Base-by-base conservation (phyloP, 2,329 filamentous ascomycete species). In the Cryphonectria radicalis region DNA sequence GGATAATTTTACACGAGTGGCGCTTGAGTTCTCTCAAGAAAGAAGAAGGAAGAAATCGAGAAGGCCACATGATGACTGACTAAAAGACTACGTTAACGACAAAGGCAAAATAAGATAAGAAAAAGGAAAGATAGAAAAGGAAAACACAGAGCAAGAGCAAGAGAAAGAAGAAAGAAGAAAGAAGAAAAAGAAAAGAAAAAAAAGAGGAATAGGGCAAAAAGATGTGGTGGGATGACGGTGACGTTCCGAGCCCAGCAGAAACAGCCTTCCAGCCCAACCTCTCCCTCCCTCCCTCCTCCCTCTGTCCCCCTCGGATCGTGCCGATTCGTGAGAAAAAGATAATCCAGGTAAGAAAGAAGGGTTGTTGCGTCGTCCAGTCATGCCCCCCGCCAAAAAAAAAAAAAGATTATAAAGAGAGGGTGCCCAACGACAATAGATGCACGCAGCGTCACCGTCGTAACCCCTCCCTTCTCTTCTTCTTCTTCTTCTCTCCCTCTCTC, bases 191-290 rank as follows among this genome's bases (percentile, higher is more conserved):
- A 7, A n/a, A 22, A 50, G n/a, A 7, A 50, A n/a, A 50, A 7
- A n/a, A 22, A 50, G n/a, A 7, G 11, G 22, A 6, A n/a, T 10
- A 50, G 5, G 19, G 19, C 17, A 50, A n/a, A 50, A 40, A 40
- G 32, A 14, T 40, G 17, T 40, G 35, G 46, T 50, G 46, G 46
- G 59, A 62, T 62, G 59, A 62, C 35, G 55, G 13, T 59, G 55
- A 59, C 55, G 55, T 35, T 57, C 55, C 55, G 25, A 57, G 55
- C 55, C 55, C 55, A 32, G 55, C 55, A 59, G 55, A 59, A 32
- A 59, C 55, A 59, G 55, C 55, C 55, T 32, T 59, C 55, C 28
- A 59, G 55, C 55, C 53, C 53, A 57, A 32, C 55, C 25, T 32
- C 55, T 50, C 46, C 46, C 7, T n/a, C 46, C 43, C 43, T 46